Conservation (phyloP, 352 stramenopile genomes). For the Phytophthora colocasiae region DNA sequence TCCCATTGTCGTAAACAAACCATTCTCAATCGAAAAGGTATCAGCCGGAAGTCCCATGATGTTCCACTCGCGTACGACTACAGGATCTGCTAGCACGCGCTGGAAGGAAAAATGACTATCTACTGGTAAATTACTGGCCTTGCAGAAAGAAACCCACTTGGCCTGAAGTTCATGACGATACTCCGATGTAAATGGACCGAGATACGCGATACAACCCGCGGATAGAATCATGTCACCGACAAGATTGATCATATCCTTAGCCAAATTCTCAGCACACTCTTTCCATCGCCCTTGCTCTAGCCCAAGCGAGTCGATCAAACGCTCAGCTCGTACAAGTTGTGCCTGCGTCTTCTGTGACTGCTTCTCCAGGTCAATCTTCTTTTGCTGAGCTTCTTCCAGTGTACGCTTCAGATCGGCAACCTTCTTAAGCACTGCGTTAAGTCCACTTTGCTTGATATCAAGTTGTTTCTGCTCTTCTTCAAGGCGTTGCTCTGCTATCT, state of each 20-base stretch:
- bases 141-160: slow-evolving; percentile 89
- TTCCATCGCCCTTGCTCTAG: slow-evolving; percentile 93
- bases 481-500: slow-evolving; percentile 87
- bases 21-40: slow-evolving; percentile 95
- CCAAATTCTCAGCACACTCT: slow-evolving; percentile 76
- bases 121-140: slow-evolving; percentile 82
- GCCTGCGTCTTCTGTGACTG: slow-evolving; percentile 88
- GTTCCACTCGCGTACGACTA: slow-evolving; percentile 93
- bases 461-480: slow-evolving; percentile 88
- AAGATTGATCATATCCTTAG: slow-evolving; percentile 90
- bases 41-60: slow-evolving; percentile 93
- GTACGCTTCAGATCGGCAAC: slow-evolving; percentile 91
- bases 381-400: slow-evolving; percentile 89
- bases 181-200: slow-evolving; percentile 91
- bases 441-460: slow-evolving; percentile 85
- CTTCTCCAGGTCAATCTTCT: slow-evolving; percentile 93
- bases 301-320: slow-evolving; percentile 90
- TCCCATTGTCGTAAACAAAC: slow-evolving; percentile 91
- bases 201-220: slow-evolving; percentile 93
- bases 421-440: slow-evolving; percentile 83
- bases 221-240: slow-evolving; percentile 94
- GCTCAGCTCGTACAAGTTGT: slow-evolving; percentile 90
- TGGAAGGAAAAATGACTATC: slow-evolving; percentile 88
- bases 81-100: slow-evolving; percentile 81
- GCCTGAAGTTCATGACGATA: slow-evolving; percentile 84